phyloP scores from a whole-genome alignment of 306 rosid species.

The Fagus sylvatica region DNA sequence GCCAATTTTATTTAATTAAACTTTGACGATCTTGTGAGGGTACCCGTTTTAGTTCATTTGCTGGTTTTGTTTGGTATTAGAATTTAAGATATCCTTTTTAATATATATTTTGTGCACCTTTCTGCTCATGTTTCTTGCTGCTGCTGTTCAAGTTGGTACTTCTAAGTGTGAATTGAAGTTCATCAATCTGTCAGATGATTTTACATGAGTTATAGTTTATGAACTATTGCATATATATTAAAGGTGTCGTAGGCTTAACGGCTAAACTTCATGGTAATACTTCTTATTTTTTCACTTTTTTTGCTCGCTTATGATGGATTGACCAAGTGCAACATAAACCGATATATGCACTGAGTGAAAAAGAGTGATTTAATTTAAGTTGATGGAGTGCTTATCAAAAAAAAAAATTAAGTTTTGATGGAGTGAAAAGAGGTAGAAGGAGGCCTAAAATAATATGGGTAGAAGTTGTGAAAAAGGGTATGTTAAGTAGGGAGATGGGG shows the following conservation, averaged over 20 bases:
- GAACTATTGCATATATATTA: neutral
- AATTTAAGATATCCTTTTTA: neutral
- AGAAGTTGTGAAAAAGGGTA: too few relatives aligned
- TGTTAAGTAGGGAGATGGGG: too few relatives aligned
- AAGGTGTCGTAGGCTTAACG: neutral
- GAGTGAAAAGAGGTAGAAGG: too few relatives aligned
- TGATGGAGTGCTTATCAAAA: too few relatives aligned
- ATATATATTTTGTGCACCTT: neutral
- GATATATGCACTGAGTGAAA: too few relatives aligned
- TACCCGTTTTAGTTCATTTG: neutral
- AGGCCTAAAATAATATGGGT: too few relatives aligned
- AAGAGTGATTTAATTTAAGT: too few relatives aligned
- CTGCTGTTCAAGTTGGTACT: neutral
- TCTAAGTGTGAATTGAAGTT: neutral
- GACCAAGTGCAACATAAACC: too few relatives aligned
- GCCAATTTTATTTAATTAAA: neutral
- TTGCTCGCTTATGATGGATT: too few relatives aligned
- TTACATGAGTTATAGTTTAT: neutral
- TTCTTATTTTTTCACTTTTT: too few relatives aligned
- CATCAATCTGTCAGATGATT: neutral
- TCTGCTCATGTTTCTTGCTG: neutral
- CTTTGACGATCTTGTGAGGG: neutral
- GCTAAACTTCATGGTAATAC: too few relatives aligned
- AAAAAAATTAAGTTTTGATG: too few relatives aligned
- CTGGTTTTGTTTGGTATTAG: slow-evolving; percentile 3